phyloP scores from a whole-genome alignment of 2,329 filamentous ascomycete species.

The Aphanocladium album region DNA sequence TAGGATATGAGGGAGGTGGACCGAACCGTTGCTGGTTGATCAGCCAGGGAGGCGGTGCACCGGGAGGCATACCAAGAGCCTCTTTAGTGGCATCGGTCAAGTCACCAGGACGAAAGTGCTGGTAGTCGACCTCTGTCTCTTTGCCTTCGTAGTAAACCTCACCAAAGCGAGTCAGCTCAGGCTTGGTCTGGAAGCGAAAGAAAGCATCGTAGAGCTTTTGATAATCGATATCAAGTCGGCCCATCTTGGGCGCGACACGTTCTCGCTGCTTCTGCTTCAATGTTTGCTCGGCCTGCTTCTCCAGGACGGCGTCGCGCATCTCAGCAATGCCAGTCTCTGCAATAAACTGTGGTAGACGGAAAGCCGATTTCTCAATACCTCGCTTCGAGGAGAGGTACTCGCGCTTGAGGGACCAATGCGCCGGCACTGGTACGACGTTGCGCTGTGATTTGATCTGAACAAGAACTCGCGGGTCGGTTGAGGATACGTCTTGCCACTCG shows the following conservation, averaged over 20 bases:
- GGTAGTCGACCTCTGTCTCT: slow-evolving; percentile 91
- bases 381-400: slow-evolving; percentile 97
- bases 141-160: slow-evolving; percentile 99
- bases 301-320: slow-evolving; percentile 93
- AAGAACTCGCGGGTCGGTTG: slow-evolving; percentile 79
- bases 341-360: slow-evolving; percentile 91
- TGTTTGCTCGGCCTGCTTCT: slow-evolving; percentile 88
- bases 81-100: slow-evolving; percentile 85
- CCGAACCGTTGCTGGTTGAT: slow-evolving; percentile 95
- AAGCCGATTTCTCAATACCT: slow-evolving; percentile 92
- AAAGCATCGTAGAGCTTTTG: slow-evolving; percentile 98
- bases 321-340: slow-evolving; percentile 95
- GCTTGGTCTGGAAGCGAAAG: slow-evolving; percentile 96
- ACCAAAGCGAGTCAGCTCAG: slow-evolving; percentile 85
- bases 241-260: slow-evolving; percentile 91
- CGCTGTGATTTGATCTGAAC: slow-evolving; percentile 93
- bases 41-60: slow-evolving; percentile 91
- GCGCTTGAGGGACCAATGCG: slow-evolving; percentile 92
- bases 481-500: slow-evolving; percentile 94
- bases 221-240: slow-evolving; percentile 96
- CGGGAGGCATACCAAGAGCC: slow-evolving; percentile 87
- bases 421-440: slow-evolving; percentile 91
- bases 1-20: slow-evolving; percentile 89
- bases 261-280: slow-evolving; percentile 96
- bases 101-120: slow-evolving; percentile 85